Conservation (phyloP, 306 rosid genomes). For the Pyrus betulifolia region DNA sequence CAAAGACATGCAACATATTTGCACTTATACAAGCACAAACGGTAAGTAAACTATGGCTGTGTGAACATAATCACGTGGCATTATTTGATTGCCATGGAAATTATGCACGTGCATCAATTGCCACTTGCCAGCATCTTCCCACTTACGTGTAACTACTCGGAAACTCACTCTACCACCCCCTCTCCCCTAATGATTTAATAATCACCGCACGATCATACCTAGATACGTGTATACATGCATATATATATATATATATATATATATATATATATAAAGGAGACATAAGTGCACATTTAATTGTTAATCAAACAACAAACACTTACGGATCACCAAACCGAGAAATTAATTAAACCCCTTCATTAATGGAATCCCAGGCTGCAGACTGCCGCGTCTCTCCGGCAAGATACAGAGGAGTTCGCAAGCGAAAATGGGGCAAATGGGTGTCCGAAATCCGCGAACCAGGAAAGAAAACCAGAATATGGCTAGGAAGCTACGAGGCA, state of each 20-base stretch:
- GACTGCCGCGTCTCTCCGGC: conserved; percentile 9
- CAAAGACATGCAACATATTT: no score
- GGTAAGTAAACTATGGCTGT: background rate
- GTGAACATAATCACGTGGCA: conserved; percentile 4
- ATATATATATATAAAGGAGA: background rate
- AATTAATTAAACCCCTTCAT: background rate
- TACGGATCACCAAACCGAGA: background rate
- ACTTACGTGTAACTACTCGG: conserved; percentile 48
- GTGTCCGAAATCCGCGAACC: conserved; percentile 89
- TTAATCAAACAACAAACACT: background rate
- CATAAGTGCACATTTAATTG: background rate
- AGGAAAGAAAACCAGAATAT: conserved; percentile 68
- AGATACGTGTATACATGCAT: background rate
- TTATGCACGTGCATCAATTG: conserved; percentile 33
- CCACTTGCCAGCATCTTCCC: conserved; percentile 60
- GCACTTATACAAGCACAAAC: no score
- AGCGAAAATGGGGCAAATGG: conserved; percentile 95
- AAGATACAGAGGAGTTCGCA: conserved; percentile 60
- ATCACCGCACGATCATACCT: background rate
- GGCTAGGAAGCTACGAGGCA: conserved; percentile 77
- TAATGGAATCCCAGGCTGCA: conserved; percentile 25
- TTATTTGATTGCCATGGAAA: background rate
- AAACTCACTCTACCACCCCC: conserved; percentile 21
- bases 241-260: background rate
- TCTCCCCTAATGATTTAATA: background rate